Evolutionary conservation across 768 basidiomycete species (phyloP).

Genomic region (Chlorophyllum brunneum): DNA sequence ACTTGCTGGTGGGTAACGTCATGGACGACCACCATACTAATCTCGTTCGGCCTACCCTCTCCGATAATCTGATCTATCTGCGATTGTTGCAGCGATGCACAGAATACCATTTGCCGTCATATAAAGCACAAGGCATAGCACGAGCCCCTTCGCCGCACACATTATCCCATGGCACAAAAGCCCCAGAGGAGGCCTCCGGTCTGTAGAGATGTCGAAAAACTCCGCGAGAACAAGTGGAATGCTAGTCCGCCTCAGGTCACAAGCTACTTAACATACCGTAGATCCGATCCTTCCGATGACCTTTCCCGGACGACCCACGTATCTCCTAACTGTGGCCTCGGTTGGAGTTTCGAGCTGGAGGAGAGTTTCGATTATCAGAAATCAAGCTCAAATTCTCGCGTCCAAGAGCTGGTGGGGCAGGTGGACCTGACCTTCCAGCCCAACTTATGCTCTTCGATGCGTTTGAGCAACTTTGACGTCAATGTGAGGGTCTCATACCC

Average conservation of each 20-base stretch:
- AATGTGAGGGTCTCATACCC: neutral
- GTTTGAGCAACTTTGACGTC: neutral
- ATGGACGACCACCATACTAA: too few species aligned
- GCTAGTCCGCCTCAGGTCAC: neutral
- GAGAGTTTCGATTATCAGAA: neutral
- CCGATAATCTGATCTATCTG: too few species aligned
- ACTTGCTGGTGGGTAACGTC: too few species aligned
- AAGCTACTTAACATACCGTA: neutral
- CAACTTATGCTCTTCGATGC: neutral
- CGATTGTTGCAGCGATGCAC: too few species aligned
- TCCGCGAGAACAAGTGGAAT: constrained; percentile 8
- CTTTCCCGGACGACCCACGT: neutral
- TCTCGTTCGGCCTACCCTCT: too few species aligned
- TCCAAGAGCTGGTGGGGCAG: neutral
- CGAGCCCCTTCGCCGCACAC: too few species aligned
- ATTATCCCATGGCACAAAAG: too few species aligned
- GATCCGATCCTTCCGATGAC: too few species aligned
- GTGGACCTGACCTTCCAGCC: constrained; percentile 1
- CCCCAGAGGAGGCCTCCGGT: too few species aligned
- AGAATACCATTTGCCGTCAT: too few species aligned
- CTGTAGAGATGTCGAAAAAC: too few species aligned
- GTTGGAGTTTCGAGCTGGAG: constrained; percentile 1
- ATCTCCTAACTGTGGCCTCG: constrained; percentile 1
- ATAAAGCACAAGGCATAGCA: too few species aligned
- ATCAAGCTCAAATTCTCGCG: neutral